These are phyloP conservation scores for Calonectria hongkongensis DNA, from an alignment of 2,329 filamentous ascomycete genomes.

Conservation along the genomic window DNA sequence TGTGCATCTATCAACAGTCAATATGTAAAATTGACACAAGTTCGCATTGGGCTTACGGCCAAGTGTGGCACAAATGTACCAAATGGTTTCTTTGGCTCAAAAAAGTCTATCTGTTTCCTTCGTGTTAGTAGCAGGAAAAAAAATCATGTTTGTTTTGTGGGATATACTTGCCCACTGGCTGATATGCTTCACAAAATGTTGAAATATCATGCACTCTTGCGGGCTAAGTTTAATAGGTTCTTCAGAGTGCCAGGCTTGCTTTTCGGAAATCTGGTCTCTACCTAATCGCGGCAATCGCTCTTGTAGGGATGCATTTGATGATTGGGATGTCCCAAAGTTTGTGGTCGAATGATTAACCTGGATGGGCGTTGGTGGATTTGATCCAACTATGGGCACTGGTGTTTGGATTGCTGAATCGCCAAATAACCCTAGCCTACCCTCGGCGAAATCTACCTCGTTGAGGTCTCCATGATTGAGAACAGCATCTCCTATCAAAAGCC, in stretches of 20 bases:
- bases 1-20: constrained; percentile 53
- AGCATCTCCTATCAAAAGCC: constrained; percentile 41
- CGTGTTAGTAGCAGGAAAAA: not conserved
- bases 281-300: constrained; percentile 18
- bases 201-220: constrained; percentile 30
- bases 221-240: constrained; percentile 12
- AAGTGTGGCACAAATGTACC: constrained; percentile 45
- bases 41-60: constrained; percentile 54
- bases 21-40: not conserved
- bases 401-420: constrained; percentile 28
- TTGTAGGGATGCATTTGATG: constrained; percentile 18
- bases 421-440: constrained; percentile 14
- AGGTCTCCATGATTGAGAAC: constrained; percentile 20
- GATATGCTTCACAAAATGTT: constrained; percentile 35
- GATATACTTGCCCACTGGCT: constrained; percentile 38
- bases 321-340: not conserved
- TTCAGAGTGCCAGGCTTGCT: constrained; percentile 30
- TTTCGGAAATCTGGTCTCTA: constrained; percentile 27
- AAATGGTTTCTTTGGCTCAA: constrained; percentile 47
- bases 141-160: not conserved
- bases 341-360: not conserved
- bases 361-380: not conserved
- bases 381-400: not conserved
- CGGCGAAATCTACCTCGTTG: not conserved
- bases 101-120: constrained; percentile 45